Conservation (phyloP, 1,284 basidiomycete species). For the Cryptococcus floricola region DNA sequence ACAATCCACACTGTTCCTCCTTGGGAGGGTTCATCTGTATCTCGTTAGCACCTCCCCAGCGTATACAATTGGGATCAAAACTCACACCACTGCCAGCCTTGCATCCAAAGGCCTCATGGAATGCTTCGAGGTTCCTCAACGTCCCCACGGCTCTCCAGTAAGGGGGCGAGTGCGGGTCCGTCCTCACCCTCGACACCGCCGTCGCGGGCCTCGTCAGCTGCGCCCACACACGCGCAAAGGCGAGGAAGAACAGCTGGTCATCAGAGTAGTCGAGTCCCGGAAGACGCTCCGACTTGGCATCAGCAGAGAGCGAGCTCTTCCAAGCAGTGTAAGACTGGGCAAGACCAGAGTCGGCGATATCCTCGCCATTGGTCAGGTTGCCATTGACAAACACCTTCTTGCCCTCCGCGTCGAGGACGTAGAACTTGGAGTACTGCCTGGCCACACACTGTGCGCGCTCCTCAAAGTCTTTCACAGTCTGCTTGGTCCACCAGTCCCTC, state of each 20-base stretch:
- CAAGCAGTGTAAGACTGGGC: constrained; percentile 84
- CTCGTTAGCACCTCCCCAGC: background rate
- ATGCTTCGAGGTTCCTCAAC: constrained; percentile 53
- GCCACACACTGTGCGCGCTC: constrained; percentile 81
- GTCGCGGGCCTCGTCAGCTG: constrained; percentile 41
- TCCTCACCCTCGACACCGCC: constrained; percentile 70
- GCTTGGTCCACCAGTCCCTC: constrained; percentile 71
- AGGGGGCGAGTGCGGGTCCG: constrained; percentile 81
- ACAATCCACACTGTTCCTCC: constrained; percentile 39
- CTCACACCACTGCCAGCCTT: constrained; percentile 42
- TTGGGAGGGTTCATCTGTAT: constrained; percentile 39
- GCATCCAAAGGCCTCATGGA: constrained; percentile 48
- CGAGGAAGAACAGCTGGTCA: constrained; percentile 87
- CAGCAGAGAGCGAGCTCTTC: constrained; percentile 63
- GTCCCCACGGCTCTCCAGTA: constrained; percentile 77
- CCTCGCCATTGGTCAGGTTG: constrained; percentile 74
- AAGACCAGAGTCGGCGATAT: constrained; percentile 81
- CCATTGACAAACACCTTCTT: constrained; percentile 80
- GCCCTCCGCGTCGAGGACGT: constrained; percentile 77
- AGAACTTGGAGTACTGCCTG: constrained; percentile 80
- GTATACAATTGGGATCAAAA: background rate
- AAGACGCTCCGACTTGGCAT: constrained; percentile 53
- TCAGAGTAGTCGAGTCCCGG: constrained; percentile 75
- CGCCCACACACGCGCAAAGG: constrained; percentile 57
- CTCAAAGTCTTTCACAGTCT: constrained; percentile 78